Conservation (phyloP, 2,329 filamentous ascomycete species). For the Herpotrichia juniperi region DNA sequence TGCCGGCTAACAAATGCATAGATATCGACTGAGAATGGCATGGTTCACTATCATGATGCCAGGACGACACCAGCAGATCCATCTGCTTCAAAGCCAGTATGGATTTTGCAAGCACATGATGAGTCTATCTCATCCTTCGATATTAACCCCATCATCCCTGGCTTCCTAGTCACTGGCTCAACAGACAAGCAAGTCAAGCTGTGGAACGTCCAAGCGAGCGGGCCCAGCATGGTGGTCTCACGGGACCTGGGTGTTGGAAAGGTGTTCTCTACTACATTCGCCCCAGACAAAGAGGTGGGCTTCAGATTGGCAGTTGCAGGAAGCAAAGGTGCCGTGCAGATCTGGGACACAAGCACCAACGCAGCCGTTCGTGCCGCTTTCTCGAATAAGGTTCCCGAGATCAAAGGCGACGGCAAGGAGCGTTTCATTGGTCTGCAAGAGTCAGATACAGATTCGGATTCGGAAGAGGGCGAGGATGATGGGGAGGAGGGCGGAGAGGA, state of each 20-base stretch:
- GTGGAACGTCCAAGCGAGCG: constrained; percentile 84
- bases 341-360: constrained; percentile 98
- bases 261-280: constrained; percentile 90
- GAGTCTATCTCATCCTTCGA: constrained; percentile 91
- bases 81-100: constrained; percentile 79
- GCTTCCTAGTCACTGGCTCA: constrained; percentile 91
- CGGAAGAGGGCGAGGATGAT: constrained; percentile 54
- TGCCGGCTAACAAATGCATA: constrained; percentile 27
- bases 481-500: constrained; percentile 45
- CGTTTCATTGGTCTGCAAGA: constrained; percentile 76
- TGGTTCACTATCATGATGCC: constrained; percentile 90
- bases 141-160: constrained; percentile 86
- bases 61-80: constrained; percentile 77
- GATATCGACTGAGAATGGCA: constrained; percentile 83
- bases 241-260: constrained; percentile 93
- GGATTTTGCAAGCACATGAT: constrained; percentile 96
- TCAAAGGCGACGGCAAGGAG: constrained; percentile 71
- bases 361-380: constrained; percentile 83
- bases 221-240: constrained; percentile 88
- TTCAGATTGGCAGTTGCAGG: constrained; percentile 93
- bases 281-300: constrained; percentile 85
- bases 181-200: constrained; percentile 96
- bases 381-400: constrained; percentile 68
- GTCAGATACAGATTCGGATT: constrained; percentile 67
- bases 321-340: constrained; percentile 88